Evolutionary conservation across 805 yeast species (phyloP), one percentile per base, ranked within the genome.

Genomic region (Candida dajiaensis): DNA sequence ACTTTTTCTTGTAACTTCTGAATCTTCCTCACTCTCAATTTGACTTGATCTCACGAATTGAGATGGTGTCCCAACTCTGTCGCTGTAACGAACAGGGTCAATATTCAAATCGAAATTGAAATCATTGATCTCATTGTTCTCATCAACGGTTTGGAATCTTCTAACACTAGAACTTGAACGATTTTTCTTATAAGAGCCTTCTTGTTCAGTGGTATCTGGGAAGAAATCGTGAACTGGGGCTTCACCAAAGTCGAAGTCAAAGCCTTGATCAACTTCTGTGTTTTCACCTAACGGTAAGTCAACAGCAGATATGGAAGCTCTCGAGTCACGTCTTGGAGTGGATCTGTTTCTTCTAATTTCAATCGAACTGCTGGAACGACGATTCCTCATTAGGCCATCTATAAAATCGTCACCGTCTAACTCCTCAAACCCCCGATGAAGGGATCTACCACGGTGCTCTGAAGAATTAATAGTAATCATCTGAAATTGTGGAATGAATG

Each of bases 261-360:
- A 50, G 12, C 22, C 42, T 22, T 42, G 41, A 38, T 44, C 46
- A 18, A 39, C 18, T 15, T 40, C 26, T 19, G 36, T 21, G 26
- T 38, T 33, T 6, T 46, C 41, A n/a, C 42, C 33, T 3, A 53
- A 21, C 9, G 50, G 51, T 22, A 57, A 23, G 11, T 55, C 41
- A 8, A 58, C 19, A 2, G 56, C 53, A n/a, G 55, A 28, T 18
- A 58, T 44, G 28, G 61, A 56, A 3, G 52, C 54, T 13, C 63
- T 38, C 2, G 63, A 59, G 16, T 51, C 41, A 40, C 61, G 53
- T 52, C 62, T 55, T 12, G 58, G 45, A 3, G 19, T 12, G 3
- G 63, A 58, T 3, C 41, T 38, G 37, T 58, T 54, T 55, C 64
- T 53, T 41, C 50, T 53, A 4, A 50, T 44, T 41, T 59, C 64